Conservation (phyloP, 768 basidiomycete genomes). For the Leccinum imitatum region DNA sequence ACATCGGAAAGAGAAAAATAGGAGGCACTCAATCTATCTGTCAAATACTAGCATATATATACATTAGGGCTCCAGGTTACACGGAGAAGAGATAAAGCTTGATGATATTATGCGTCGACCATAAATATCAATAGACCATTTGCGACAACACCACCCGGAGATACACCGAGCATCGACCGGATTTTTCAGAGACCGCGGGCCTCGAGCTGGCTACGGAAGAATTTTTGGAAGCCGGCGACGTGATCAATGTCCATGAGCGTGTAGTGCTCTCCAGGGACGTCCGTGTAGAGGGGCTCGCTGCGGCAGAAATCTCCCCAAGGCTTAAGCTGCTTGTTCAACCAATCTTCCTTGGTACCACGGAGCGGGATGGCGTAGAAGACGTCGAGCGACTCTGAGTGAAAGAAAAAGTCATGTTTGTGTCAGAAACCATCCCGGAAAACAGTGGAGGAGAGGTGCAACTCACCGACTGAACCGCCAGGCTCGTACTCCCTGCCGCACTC, state of each 20-base stretch:
- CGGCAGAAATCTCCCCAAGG: constrained; percentile 28
- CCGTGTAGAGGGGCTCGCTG: constrained; percentile 21
- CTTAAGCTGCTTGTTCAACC: constrained; percentile 31
- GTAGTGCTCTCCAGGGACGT: constrained; percentile 31
- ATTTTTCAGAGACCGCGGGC: constrained; percentile 24
- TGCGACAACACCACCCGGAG: neutral
- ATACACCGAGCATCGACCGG: neutral
- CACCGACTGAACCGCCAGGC: constrained; percentile 26
- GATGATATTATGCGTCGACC: neutral
- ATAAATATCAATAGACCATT: neutral
- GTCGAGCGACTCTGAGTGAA: constrained; percentile 15
- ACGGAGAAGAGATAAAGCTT: neutral
- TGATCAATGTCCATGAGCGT: constrained; percentile 34
- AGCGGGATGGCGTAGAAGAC: constrained; percentile 32
- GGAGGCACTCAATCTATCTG: neutral
- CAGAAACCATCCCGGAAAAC: neutral
- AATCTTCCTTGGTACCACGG: constrained; percentile 29
- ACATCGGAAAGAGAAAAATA: neutral
- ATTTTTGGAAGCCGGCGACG: constrained; percentile 30
- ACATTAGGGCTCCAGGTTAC: neutral
- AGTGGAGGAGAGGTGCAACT: constrained; percentile 8
- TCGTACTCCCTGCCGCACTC: constrained; percentile 32
- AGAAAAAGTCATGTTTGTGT: neutral
- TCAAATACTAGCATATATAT: neutral
- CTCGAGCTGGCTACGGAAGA: constrained; percentile 28